phyloP scores from a whole-genome alignment of 1,284 basidiomycete species.

The Taiwanofungus camphoratus region DNA sequence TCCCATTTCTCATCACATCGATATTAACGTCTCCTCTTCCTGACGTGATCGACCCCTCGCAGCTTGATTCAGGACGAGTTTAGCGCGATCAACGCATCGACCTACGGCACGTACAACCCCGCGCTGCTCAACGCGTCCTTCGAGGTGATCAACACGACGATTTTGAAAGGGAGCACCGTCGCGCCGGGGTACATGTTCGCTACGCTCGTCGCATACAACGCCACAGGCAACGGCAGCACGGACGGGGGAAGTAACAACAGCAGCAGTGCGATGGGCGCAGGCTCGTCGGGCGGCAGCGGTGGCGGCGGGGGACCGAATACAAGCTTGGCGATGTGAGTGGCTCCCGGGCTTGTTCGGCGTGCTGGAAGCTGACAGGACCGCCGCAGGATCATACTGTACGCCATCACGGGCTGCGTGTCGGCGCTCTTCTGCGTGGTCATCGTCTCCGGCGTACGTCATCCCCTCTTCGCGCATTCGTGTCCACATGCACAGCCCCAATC shows the following conservation, averaged over 20 bases:
- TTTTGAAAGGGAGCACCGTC: constrained; percentile 35
- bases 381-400: constrained; percentile 78
- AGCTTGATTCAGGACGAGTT: constrained; percentile 67
- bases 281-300: constrained; percentile 14
- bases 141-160: constrained; percentile 43
- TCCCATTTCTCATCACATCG: no score
- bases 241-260: constrained; percentile 4
- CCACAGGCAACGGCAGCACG: constrained; percentile 35
- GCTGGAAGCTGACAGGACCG: constrained; percentile 4
- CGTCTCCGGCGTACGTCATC: constrained; percentile 61
- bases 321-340: constrained; percentile 65
- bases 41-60: no score
- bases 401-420: constrained; percentile 81
- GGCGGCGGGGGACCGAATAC: constrained; percentile 38
- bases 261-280: constrained; percentile 9
- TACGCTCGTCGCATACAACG: constrained; percentile 61
- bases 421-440: constrained; percentile 78
- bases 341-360: neutral
- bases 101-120: constrained; percentile 56
- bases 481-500: neutral
- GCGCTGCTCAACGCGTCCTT: constrained; percentile 49
- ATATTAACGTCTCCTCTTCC: no score
- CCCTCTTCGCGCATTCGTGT: no score
- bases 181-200: constrained; percentile 61
- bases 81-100: constrained; percentile 41